These are phyloP conservation scores for Phytomonas serpens DNA, from an alignment of 208 protist species.

Conservation along the genomic window DNA sequence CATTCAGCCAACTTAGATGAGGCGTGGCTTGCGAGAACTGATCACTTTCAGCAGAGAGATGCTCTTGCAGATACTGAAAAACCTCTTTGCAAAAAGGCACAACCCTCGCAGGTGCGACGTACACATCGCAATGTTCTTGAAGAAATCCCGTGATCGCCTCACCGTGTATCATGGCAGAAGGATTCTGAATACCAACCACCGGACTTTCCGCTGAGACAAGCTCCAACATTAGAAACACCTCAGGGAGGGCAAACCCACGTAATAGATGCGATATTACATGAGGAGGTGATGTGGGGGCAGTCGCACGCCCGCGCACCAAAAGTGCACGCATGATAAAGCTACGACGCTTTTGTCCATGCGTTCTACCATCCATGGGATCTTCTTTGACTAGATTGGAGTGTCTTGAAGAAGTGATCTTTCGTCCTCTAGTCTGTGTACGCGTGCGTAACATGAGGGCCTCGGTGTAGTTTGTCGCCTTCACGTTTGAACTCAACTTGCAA, in stretches of 20 bases:
- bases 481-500: background rate
- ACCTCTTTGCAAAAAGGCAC: conserved; percentile 34
- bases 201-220: conserved; percentile 50
- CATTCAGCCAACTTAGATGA: background rate
- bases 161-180: conserved; percentile 56
- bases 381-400: background rate
- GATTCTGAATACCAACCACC: conserved; percentile 38
- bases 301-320: conserved; percentile 27
- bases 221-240: conserved; percentile 63
- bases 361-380: background rate
- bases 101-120: conserved; percentile 39
- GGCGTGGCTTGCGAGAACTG: background rate
- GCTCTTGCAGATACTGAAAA: conserved; percentile 17
- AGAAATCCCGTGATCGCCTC: conserved; percentile 57
- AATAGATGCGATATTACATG: conserved; percentile 37
- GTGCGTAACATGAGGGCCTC: background rate
- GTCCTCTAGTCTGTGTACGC: background rate
- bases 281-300: conserved; percentile 17
- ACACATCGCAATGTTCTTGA: conserved; percentile 37
- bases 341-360: conserved; percentile 16
- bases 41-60: background rate
- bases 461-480: background rate
- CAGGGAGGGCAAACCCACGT: conserved; percentile 56
- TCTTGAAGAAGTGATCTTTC: background rate
- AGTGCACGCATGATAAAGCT: conserved; percentile 58